Base-by-base conservation (phyloP, 176 grass and related monocot genomes). In the Carex parvula region DNA sequence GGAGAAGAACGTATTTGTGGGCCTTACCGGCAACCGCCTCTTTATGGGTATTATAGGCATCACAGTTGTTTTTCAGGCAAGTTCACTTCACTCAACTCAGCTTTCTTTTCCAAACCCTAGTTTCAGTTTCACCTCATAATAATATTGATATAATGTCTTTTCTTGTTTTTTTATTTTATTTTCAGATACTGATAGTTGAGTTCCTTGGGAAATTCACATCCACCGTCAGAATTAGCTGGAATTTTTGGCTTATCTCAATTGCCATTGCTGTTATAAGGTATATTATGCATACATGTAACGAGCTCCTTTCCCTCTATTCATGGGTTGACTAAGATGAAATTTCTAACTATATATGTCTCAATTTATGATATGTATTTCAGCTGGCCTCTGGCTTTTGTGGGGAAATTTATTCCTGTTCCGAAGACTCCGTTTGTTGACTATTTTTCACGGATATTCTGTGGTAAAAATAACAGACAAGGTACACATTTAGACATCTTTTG, bases 131-230 rank as follows among this genome's bases (percentile, higher is more conserved):
- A 18, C 69, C 50, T 18, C 79, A 73, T 39, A 63, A 85, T 62
- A 61, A 1, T 64, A 8, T 64, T 61, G 56, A 63, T 86, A 65
- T 3, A 16, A 26, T 37, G 16, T 61, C 35, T 81, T 62, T 20
- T 61, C 30, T 60, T 80, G 7, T 48, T 59, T 65, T 81, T 10
- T 82, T 5, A 41, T 65, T 82, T 10, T 82, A n/a, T 60, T 35
- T 81, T 81, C 73, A 97, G 94, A 83, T 94, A 84, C 70, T 97
- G 70, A 97, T 97, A 83, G 87, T 97, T 62, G 89, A 97, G 56
- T 97, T 97, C 81, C 90, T 97, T 80, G 94, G 94, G 37, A 94
- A 94, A 82, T 94, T 97, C 74, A 91, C 93, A 74, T 92, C 93
- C 77, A 97, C 89, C 18, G 90, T 92, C 68, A 94, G 90, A 81